phyloP scores from a whole-genome alignment of 257 asterid species.

The Verbena officinalis region DNA sequence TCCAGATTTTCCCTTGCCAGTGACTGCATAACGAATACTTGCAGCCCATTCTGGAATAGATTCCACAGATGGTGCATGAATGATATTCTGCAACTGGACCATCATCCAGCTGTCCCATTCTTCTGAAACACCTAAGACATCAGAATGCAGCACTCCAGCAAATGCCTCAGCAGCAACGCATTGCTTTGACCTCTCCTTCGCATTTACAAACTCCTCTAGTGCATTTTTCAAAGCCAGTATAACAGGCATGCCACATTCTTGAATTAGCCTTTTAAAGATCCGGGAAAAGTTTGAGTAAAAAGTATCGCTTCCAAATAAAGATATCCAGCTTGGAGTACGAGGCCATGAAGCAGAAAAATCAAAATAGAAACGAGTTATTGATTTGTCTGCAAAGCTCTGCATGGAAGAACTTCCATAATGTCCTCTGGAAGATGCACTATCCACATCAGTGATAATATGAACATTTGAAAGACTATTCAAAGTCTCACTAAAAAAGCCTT shows the following conservation, averaged over 20 bases:
- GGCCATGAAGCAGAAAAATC: constrained; percentile 99
- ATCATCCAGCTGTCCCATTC: constrained; percentile 95
- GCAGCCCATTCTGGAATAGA: constrained; percentile 97
- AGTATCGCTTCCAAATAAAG: constrained; percentile 78
- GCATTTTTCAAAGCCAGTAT: constrained; percentile 68
- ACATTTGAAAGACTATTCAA: constrained; percentile 87
- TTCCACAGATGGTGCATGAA: constrained; percentile 85
- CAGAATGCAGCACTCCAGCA: constrained; percentile 96
- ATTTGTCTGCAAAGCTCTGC: constrained; percentile 92
- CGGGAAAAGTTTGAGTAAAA: constrained; percentile 91
- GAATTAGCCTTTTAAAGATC: constrained; percentile 86
- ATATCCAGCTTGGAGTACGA: constrained; percentile 96
- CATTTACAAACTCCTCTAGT: constrained; percentile 72
- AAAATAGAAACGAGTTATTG: constrained; percentile 89
- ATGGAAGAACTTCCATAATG: constrained; percentile 70
- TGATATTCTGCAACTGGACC: constrained; percentile 68
- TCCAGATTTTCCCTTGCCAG: constrained; percentile 95
- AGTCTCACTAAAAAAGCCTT: constrained; percentile 81
- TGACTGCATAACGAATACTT: constrained; percentile 91
- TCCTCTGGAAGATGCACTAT: constrained; percentile 77
- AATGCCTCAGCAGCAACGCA: constrained; percentile 99
- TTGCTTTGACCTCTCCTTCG: constrained; percentile 95
- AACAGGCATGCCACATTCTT: constrained; percentile 97
- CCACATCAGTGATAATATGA: constrained; percentile 80
- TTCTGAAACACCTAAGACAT: constrained; percentile 81